Evolutionary conservation across 2,329 filamentous ascomycete species (phyloP).

Genomic region (Aureobasidium pullulans): DNA sequence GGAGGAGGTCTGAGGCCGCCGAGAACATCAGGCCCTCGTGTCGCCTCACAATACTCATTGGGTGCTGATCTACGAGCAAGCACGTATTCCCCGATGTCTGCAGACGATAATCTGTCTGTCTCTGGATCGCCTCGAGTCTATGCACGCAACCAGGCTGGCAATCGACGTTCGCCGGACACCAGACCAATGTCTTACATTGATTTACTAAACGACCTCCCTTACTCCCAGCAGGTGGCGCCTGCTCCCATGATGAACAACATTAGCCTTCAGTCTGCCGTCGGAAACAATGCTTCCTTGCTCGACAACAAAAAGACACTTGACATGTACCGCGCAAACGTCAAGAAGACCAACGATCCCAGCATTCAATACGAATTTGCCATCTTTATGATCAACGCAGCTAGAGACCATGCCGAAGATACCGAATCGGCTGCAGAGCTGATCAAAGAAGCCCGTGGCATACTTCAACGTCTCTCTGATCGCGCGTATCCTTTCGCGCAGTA

Average conservation of each 20-base stretch:
- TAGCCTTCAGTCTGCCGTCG: constrained; percentile 68
- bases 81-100: constrained; percentile 46
- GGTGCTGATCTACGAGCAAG: constrained; percentile 65
- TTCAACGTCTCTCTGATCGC: constrained; percentile 76
- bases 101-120: constrained; percentile 26
- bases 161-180: constrained; percentile 49
- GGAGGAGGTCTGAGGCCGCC: constrained; percentile 28
- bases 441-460: constrained; percentile 79
- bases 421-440: constrained; percentile 56
- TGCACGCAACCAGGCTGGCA: constrained; percentile 44
- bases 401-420: constrained; percentile 51
- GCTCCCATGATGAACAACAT: constrained; percentile 67
- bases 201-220: constrained; percentile 57
- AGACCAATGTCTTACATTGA: constrained; percentile 56
- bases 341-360: constrained; percentile 85
- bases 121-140: constrained; percentile 35
- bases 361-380: constrained; percentile 96
- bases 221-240: constrained; percentile 69
- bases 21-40: constrained; percentile 57
- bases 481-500: constrained; percentile 97
- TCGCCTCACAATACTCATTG: constrained; percentile 68
- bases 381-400: constrained; percentile 83
- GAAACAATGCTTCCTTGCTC: constrained; percentile 82
- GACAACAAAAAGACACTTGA: constrained; percentile 90
- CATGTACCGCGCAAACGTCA: constrained; percentile 95